Evolutionary conservation across 2,329 filamentous ascomycete species (phyloP).

Genomic region (Camillea tinctor): DNA sequence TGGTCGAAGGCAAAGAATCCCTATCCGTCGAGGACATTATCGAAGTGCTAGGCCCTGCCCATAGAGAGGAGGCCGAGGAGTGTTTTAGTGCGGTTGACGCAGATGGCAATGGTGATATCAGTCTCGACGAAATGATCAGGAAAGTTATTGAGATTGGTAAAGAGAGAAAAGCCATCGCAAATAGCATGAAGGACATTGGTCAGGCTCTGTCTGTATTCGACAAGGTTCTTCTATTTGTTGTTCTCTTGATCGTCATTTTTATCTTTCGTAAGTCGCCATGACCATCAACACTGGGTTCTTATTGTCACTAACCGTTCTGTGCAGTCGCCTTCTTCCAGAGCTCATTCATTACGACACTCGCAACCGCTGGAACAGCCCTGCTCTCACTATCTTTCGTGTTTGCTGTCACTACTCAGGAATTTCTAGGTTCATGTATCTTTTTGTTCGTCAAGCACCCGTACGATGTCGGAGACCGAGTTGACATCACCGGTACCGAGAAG

Average conservation of each 20-base stretch:
- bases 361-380: constrained; percentile 86
- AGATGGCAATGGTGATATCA: constrained; percentile 91
- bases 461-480: constrained; percentile 92
- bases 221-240: constrained; percentile 77
- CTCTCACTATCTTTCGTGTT: constrained; percentile 98
- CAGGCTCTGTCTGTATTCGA: constrained; percentile 92
- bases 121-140: constrained; percentile 90
- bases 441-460: constrained; percentile 98
- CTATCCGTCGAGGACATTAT: constrained; percentile 78
- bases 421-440: constrained; percentile 98
- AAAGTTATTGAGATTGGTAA: constrained; percentile 81
- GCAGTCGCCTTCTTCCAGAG: constrained; percentile 82
- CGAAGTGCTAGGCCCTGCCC: constrained; percentile 79
- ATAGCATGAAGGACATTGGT: constrained; percentile 96
- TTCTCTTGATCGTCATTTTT: constrained; percentile 77
- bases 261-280: constrained; percentile 64
- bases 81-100: constrained; percentile 78
- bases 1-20: constrained; percentile 81
- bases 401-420: constrained; percentile 85
- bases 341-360: constrained; percentile 79
- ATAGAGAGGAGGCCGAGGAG: constrained; percentile 78
- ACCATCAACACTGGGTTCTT: too few species aligned
- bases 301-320: background rate
- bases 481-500: constrained; percentile 60
- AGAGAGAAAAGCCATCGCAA: constrained; percentile 82